Percentiles rank a stretch among this genome's conserved stretches.
Conservation (phyloP, 2,329 filamentous ascomycete genomes). For the Aspergillus niger region DNA sequence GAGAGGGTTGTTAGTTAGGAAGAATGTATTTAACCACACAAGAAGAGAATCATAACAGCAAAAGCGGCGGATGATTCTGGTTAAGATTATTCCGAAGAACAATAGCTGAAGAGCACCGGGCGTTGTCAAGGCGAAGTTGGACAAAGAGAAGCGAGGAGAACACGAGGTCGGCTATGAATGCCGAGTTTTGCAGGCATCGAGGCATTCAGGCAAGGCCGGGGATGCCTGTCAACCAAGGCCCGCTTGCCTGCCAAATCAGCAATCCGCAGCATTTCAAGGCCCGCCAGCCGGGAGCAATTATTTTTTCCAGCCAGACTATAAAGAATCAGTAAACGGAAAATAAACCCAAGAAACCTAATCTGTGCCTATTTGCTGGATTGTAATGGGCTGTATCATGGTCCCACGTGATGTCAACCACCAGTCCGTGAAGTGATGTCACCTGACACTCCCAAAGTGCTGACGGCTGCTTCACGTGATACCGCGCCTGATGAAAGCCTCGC, state of each 20-base stretch:
- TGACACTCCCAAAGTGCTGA: background rate
- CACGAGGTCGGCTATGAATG: constrained; percentile 11
- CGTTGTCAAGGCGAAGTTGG: background rate
- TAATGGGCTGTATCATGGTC: background rate
- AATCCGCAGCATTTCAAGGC: background rate
- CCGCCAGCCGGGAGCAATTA: background rate
- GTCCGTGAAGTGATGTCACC: background rate
- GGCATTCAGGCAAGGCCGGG: constrained; percentile 2
- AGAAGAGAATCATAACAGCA: background rate
- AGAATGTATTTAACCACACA: background rate
- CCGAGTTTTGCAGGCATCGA: constrained; percentile 10
- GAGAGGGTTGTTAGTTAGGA: background rate
- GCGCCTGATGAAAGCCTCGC: constrained; percentile 4
- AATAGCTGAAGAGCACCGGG: constrained; percentile 1
- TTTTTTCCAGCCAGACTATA: too few relatives aligned
- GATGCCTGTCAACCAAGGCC: background rate
- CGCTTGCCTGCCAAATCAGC: background rate
- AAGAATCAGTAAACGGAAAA: too few relatives aligned
- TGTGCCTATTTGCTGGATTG: background rate
- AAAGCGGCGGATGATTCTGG: background rate
- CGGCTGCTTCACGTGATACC: constrained; percentile 19
- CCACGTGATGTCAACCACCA: background rate
- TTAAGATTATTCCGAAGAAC: background rate
- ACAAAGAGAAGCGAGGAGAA: constrained; percentile 9
- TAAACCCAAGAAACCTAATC: background rate